Percentiles rank a stretch among this genome's conserved stretches.
Evolutionary conservation across 2,329 filamentous ascomycete species (phyloP).

Genomic region (Ophiostoma piceae): DNA sequence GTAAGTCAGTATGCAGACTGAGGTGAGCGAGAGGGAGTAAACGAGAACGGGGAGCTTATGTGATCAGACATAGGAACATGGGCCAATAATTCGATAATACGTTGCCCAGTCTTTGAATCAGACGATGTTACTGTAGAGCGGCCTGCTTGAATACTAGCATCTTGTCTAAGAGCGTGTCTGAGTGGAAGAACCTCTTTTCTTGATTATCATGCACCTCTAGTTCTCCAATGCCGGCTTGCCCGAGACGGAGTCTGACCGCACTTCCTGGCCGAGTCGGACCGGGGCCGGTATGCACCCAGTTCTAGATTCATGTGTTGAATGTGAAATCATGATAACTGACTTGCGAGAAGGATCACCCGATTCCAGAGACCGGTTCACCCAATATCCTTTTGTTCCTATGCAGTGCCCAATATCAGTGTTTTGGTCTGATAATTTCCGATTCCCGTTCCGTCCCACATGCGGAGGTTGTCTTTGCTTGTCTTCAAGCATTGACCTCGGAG

Average conservation of each 20-base stretch:
- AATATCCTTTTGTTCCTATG: background rate
- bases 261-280: background rate
- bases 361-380: background rate
- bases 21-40: background rate
- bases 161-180: background rate
- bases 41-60: background rate
- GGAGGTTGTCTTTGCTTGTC: background rate
- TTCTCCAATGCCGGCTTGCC: background rate
- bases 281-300: background rate
- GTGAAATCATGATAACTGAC: background rate
- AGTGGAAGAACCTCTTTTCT: background rate
- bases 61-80: background rate
- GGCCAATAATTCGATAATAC: too few relatives aligned
- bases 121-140: background rate
- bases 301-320: background rate
- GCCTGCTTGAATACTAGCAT: background rate
- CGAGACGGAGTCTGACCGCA: background rate
- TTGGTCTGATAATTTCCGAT: background rate
- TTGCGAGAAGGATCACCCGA: background rate
- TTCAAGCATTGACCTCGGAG: background rate
- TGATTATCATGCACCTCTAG: background rate
- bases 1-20: background rate
- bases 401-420: background rate
- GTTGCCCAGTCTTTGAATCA: background rate
- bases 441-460: background rate